Evolutionary conservation across 2,329 filamentous ascomycete genomes (phyloP).

Genomic region (Sclerotinia borealis): DNA sequence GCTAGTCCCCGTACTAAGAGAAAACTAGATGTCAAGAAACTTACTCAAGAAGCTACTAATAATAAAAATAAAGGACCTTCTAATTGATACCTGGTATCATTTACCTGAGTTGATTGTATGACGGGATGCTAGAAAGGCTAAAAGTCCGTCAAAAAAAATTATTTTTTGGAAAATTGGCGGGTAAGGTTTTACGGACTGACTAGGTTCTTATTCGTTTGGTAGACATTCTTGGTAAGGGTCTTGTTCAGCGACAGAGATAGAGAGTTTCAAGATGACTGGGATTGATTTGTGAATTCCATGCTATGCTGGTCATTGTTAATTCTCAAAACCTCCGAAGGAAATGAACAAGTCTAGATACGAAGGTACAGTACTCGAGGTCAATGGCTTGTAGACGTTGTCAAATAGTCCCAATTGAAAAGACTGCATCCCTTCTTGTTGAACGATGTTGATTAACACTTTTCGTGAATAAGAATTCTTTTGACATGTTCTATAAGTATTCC

Average conservation of each 20-base stretch:
- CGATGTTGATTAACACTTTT: not conserved
- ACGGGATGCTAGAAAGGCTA: not conserved
- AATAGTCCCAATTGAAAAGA: not conserved
- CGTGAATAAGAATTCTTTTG: conserved; percentile 1
- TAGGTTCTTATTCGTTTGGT: not conserved
- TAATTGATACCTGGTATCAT: not conserved
- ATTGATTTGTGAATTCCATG: not conserved
- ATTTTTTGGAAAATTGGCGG: conserved; percentile 5
- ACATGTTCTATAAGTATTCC: conserved; percentile 1
- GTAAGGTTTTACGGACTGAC: not conserved
- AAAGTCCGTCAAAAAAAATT: not conserved
- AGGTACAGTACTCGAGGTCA: not conserved
- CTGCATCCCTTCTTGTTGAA: not conserved
- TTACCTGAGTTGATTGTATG: not conserved
- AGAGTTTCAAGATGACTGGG: conserved; percentile 10
- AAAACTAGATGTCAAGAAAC: not conserved
- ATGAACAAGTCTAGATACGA: not conserved
- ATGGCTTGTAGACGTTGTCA: not conserved
- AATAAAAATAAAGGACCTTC: not conserved
- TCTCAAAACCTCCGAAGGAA: conserved; percentile 4
- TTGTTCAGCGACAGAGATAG: not conserved
- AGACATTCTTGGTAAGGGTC: not conserved
- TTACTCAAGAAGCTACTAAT: not conserved
- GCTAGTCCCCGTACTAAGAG: not conserved
- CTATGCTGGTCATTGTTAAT: not conserved